Conservation (phyloP, 345 rosid species). For the Populus ilicifolia region DNA sequence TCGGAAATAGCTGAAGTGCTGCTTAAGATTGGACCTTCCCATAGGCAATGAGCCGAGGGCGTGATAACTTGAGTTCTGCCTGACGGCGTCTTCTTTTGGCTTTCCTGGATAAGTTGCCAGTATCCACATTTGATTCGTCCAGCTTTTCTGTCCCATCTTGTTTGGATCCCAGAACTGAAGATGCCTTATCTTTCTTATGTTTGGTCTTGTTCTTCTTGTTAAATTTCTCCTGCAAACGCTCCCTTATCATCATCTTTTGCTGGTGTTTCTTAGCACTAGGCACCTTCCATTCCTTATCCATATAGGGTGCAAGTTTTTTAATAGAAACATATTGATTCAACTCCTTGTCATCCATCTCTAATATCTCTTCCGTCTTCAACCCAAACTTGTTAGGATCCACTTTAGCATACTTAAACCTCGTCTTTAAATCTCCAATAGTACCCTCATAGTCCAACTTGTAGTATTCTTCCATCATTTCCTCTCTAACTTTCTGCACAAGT, state of each 20-base stretch:
- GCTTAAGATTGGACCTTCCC: constrained; percentile 43
- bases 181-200: constrained; percentile 17
- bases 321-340: constrained; percentile 82
- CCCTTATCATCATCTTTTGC: constrained; percentile 47
- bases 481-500: constrained; percentile 55
- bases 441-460: constrained; percentile 91
- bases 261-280: constrained; percentile 43
- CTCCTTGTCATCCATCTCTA: constrained; percentile 59
- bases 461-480: constrained; percentile 80
- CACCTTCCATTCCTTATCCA: constrained; percentile 78
- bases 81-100: constrained; percentile 62
- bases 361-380: constrained; percentile 54
- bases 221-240: constrained; percentile 30
- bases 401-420: constrained; percentile 84
- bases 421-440: constrained; percentile 77
- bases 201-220: constrained; percentile 44
- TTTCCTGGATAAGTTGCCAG: constrained; percentile 39
- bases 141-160: constrained; percentile 21
- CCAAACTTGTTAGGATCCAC: constrained; percentile 61
- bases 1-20: no score
- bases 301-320: constrained; percentile 76
- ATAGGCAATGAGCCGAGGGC: constrained; percentile 61
- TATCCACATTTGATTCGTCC: constrained; percentile 26
- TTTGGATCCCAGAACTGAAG: constrained; percentile 11
- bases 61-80: constrained; percentile 48